A percentile compares a stretch with the other conserved stretches of the same genome.
phyloP scores from a whole-genome alignment of 805 yeast genomes.

The Kodamaea restingae region DNA sequence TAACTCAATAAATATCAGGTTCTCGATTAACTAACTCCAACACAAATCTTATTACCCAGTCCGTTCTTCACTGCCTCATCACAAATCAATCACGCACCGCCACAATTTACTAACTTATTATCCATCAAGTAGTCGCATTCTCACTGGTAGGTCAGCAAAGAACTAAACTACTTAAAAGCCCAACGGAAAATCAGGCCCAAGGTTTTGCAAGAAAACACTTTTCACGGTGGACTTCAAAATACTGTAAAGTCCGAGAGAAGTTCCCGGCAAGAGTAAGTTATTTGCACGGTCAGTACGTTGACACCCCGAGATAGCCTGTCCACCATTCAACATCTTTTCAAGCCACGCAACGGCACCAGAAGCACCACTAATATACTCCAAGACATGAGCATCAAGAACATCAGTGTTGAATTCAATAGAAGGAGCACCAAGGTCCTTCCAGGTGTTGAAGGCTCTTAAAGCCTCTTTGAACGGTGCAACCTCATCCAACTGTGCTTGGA shows the following conservation, averaged over 20 bases:
- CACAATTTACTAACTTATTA: too few relatives aligned
- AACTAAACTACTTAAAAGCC: too few relatives aligned
- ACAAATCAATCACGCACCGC: too few relatives aligned
- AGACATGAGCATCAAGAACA: conserved; percentile 22
- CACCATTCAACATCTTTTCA: conserved; percentile 14
- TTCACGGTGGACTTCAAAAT: not conserved
- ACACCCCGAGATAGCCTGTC: conserved; percentile 16
- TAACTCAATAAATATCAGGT: too few relatives aligned
- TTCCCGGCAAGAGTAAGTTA: conserved; percentile 42
- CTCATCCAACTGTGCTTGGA: conserved; percentile 11
- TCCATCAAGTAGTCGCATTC: too few relatives aligned
- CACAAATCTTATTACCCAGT: too few relatives aligned
- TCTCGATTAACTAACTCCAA: too few relatives aligned
- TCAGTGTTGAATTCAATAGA: conserved; percentile 23
- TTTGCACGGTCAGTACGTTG: conserved; percentile 39
- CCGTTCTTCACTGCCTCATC: too few relatives aligned
- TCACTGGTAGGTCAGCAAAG: too few relatives aligned
- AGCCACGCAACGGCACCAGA: conserved; percentile 20
- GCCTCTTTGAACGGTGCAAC: conserved; percentile 11
- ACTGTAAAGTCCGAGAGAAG: conserved; percentile 12
- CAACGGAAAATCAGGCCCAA: not conserved
- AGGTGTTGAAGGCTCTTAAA: conserved; percentile 18
- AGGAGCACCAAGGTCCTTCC: conserved; percentile 19
- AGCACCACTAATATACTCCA: conserved; percentile 11
- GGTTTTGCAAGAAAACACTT: not conserved